These are phyloP conservation scores for Candida sp. DNA, from an alignment of 1,139 yeast genomes.

Conservation along the genomic window DNA sequence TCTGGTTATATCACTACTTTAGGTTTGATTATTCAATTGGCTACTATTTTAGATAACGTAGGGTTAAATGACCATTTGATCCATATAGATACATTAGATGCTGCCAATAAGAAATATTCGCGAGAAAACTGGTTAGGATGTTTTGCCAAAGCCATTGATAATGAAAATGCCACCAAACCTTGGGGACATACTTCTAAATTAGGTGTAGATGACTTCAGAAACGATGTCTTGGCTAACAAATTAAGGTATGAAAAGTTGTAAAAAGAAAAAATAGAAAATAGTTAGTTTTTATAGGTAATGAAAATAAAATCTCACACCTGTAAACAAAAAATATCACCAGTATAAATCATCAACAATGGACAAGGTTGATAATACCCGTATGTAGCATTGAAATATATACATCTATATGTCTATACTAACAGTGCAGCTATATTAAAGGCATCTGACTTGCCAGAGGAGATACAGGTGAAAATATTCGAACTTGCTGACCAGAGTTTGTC, in stretches of 20 bases:
- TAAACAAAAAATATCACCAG: not conserved
- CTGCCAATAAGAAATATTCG: slow-evolving; percentile 22
- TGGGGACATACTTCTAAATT: slow-evolving; percentile 38
- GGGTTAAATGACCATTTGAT: slow-evolving; percentile 28
- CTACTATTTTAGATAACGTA: slow-evolving; percentile 37
- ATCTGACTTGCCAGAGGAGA: slow-evolving; percentile 52
- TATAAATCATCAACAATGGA: not conserved
- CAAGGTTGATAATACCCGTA: slow-evolving; percentile 9
- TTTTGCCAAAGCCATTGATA: slow-evolving; percentile 33
- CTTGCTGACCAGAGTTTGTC: slow-evolving; percentile 50
- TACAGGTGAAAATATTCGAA: slow-evolving; percentile 58
- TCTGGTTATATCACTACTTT: slow-evolving; percentile 33
- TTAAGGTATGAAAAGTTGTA: slow-evolving; percentile 18
- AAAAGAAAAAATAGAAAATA: not conserved
- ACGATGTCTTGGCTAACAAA: slow-evolving; percentile 26
- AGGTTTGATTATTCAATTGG: slow-evolving; percentile 32
- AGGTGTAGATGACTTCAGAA: slow-evolving; percentile 28
- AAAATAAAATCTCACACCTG: not conserved
- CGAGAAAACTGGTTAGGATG: slow-evolving; percentile 33
- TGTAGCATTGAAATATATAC: slow-evolving; percentile 7
- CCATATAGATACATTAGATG: slow-evolving; percentile 27
- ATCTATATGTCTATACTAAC: slow-evolving; percentile 16
- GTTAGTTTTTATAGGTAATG: not conserved
- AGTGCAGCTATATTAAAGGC: slow-evolving; percentile 41
- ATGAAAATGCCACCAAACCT: slow-evolving; percentile 27